Percentiles rank a stretch among this genome's conserved stretches.
Conservation (phyloP, 1,284 basidiomycete species). For the Apiotrichum mycotoxinovorans region DNA sequence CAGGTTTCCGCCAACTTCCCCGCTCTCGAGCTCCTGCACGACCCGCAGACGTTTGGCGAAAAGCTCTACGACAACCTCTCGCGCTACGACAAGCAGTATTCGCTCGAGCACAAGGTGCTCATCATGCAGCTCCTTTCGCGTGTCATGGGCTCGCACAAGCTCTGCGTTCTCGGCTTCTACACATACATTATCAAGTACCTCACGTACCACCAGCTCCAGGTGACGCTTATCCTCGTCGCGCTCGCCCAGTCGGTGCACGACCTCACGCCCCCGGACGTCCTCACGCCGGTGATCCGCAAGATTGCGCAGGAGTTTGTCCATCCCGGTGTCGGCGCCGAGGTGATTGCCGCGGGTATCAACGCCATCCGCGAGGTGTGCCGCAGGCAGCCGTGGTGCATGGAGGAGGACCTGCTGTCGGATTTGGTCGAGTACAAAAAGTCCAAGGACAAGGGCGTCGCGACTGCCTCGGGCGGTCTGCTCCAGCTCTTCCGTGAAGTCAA, state of each 20-base stretch:
- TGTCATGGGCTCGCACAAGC: conserved; percentile 88
- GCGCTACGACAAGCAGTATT: conserved; percentile 85
- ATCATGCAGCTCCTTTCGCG: conserved; percentile 97
- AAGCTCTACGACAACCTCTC: conserved; percentile 85
- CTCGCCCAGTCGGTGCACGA: conserved; percentile 96
- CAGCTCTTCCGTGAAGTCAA: conserved; percentile 96
- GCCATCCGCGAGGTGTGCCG: conserved; percentile 88
- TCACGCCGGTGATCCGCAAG: conserved; percentile 86
- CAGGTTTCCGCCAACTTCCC: conserved; percentile 73
- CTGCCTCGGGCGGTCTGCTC: conserved; percentile 80
- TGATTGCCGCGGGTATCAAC: conserved; percentile 94
- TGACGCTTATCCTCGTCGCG: conserved; percentile 90
- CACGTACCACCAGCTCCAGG: conserved; percentile 84
- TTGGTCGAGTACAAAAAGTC: conserved; percentile 92
- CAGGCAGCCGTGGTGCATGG: conserved; percentile 93
- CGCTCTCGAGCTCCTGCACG: conserved; percentile 87
- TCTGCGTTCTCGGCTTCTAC: conserved; percentile 94
- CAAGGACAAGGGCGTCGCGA: conserved; percentile 87
- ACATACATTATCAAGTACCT: conserved; percentile 92
- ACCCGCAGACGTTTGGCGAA: conserved; percentile 94
- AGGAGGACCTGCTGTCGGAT: conserved; percentile 84
- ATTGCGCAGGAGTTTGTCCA: conserved; percentile 95
- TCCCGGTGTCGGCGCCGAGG: conserved; percentile 91
- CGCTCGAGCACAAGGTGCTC: conserved; percentile 93
- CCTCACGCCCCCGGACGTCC: conserved; percentile 87